phyloP scores from a whole-genome alignment of 805 yeast genomes.

The Starmerella potacharoeniae region DNA sequence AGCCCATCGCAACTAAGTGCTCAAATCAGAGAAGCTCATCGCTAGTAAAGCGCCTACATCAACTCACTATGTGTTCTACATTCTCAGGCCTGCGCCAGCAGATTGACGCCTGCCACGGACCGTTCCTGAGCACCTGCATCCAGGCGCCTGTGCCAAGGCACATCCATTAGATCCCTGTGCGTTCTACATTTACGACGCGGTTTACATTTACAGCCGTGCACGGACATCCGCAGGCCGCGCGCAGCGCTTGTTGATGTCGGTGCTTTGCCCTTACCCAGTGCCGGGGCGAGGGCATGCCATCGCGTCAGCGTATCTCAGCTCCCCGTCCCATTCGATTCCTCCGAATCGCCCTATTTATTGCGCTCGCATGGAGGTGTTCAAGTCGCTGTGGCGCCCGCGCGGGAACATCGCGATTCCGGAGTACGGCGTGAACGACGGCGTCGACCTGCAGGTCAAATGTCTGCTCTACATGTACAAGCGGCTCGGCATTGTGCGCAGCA shows the following conservation, averaged over 20 bases:
- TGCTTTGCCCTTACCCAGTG: not conserved
- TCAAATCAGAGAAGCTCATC: too few species aligned
- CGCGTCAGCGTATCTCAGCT: constrained; percentile 4
- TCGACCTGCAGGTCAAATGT: constrained; percentile 52
- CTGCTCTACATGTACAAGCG: constrained; percentile 48
- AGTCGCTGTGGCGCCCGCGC: constrained; percentile 31
- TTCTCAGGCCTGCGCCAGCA: too few species aligned
- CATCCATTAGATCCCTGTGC: too few species aligned
- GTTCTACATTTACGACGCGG: too few species aligned
- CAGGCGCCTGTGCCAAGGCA: too few species aligned
- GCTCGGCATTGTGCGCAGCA: constrained; percentile 12
- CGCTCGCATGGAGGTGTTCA: constrained; percentile 25
- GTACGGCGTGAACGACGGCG: constrained; percentile 42
- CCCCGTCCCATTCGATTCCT: not conserved
- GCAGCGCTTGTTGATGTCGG: not conserved
- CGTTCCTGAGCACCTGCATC: too few species aligned
- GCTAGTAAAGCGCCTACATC: too few species aligned
- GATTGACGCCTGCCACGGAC: too few species aligned
- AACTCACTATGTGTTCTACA: too few species aligned
- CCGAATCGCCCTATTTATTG: not conserved
- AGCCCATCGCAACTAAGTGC: too few species aligned
- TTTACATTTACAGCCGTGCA: too few species aligned
- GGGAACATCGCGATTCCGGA: constrained; percentile 37
- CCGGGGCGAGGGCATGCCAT: not conserved
- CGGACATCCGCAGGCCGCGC: too few species aligned